Percentiles rank a stretch among this genome's conserved stretches.
phyloP scores from a whole-genome alignment of 2,329 filamentous ascomycete genomes.

The Colletotrichum ledebouriae region DNA sequence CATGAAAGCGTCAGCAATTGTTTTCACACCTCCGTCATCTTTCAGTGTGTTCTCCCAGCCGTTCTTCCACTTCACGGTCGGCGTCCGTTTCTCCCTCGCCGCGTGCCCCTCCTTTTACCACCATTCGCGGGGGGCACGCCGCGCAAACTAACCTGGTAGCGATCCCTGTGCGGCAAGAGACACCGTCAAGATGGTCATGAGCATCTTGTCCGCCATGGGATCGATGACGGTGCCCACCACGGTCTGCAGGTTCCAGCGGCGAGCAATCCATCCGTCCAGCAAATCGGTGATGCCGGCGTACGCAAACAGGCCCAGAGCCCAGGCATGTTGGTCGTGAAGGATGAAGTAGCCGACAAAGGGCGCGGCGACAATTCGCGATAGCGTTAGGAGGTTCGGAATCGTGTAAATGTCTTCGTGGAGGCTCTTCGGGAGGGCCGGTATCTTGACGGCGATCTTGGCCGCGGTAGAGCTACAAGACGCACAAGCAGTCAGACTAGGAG shows the following conservation, averaged over 20 bases:
- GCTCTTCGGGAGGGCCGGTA: constrained; percentile 26
- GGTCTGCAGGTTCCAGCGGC: constrained; percentile 88
- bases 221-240: constrained; percentile 96
- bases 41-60: background rate
- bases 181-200: constrained; percentile 94
- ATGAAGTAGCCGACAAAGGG: constrained; percentile 91
- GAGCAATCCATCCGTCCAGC: constrained; percentile 93
- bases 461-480: constrained; percentile 9
- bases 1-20: background rate
- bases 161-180: constrained; percentile 86
- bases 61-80: background rate
- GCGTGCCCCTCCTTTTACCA: background rate
- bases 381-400: constrained; percentile 92
- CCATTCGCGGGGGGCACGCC: no score
- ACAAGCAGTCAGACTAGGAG: background rate
- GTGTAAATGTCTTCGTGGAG: constrained; percentile 94
- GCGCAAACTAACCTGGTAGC: constrained; percentile 74
- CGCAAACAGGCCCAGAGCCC: constrained; percentile 87
- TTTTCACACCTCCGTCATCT: background rate
- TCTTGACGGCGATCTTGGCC: constrained; percentile 27
- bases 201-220: constrained; percentile 94
- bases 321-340: constrained; percentile 82
- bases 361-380: constrained; percentile 85
- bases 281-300: constrained; percentile 94
- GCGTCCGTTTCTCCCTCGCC: background rate